phyloP scores from a whole-genome alignment of 257 asterid genomes.

The Salvia rosmarinus region DNA sequence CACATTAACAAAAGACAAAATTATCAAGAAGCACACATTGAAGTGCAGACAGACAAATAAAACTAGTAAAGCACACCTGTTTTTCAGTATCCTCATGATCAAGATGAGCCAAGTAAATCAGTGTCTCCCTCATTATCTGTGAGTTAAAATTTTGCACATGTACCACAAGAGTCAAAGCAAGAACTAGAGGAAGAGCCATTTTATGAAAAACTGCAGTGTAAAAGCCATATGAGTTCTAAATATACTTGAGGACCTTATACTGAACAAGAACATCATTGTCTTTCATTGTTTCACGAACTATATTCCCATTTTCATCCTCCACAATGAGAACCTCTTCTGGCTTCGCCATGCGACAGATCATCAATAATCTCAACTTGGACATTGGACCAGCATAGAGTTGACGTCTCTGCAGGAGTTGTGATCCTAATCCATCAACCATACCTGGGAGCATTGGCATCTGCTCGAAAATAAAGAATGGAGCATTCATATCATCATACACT shows the following conservation, averaged over 20 bases:
- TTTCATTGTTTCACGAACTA: slow-evolving; percentile 94
- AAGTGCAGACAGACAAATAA: slow-evolving; percentile 11
- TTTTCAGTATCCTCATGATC: slow-evolving; percentile 93
- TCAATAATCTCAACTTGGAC: slow-evolving; percentile 86
- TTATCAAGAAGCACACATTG: slow-evolving; percentile 4
- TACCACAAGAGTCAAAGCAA: slow-evolving; percentile 10
- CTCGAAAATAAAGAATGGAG: slow-evolving; percentile 5
- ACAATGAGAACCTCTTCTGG: slow-evolving; percentile 95
- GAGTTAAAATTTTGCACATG: slow-evolving; percentile 25
- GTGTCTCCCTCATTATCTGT: slow-evolving; percentile 93
- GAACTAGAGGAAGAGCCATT: slow-evolving; percentile 20
- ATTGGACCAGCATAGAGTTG: slow-evolving; percentile 78
- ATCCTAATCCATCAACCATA: slow-evolving; percentile 64
- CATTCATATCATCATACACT: background rate
- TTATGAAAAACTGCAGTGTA: background rate
- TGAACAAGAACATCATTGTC: slow-evolving; percentile 92
- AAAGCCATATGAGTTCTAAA: background rate
- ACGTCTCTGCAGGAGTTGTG: slow-evolving; percentile 71
- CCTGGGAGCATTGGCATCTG: slow-evolving; percentile 66
- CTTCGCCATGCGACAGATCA: slow-evolving; percentile 96
- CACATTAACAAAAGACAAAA: background rate
- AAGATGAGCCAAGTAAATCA: slow-evolving; percentile 89
- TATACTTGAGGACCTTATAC: slow-evolving; percentile 62
- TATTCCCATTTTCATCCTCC: slow-evolving; percentile 93
- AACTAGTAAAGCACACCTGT: slow-evolving; percentile 53